These are phyloP conservation scores for Fusarium sp. DNA, from an alignment of 2,329 filamentous ascomycete species.

Conservation along the genomic window DNA sequence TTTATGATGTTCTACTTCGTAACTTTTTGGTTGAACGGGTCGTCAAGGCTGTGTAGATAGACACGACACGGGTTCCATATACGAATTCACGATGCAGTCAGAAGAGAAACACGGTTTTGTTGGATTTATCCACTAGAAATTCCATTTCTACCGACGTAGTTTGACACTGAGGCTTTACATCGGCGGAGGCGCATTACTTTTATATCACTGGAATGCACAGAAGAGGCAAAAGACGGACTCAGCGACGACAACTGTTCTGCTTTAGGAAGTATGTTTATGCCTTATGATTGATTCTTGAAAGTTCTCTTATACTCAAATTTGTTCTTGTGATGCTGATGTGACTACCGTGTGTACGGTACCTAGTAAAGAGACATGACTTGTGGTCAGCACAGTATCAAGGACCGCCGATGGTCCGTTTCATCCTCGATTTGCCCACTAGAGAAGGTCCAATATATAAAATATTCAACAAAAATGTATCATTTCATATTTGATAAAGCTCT, in stretches of 20 bases:
- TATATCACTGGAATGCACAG: slow-evolving; percentile 20
- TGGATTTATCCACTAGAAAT: not conserved
- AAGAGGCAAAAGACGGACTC: slow-evolving; percentile 19
- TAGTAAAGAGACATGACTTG: not conserved
- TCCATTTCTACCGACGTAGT: not conserved
- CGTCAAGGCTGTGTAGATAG: not conserved
- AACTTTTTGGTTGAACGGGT: not conserved
- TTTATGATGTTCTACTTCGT: not conserved
- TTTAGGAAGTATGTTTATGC: not conserved
- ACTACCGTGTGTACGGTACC: not conserved
- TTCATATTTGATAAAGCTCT: not conserved
- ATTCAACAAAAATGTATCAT: not conserved
- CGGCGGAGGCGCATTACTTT: slow-evolving; percentile 7
- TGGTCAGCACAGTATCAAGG: not conserved
- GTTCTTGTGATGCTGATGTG: not conserved
- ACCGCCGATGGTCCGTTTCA: not conserved
- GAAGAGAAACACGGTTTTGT: not conserved
- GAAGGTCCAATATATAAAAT: not conserved
- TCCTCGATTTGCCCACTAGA: not conserved
- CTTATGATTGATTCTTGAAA: not conserved
- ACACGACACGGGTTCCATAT: not conserved
- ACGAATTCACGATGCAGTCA: not conserved
- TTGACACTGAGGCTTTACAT: slow-evolving; percentile 4
- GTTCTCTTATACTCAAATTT: not conserved
- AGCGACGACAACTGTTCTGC: not conserved